Conservation (phyloP, 163 green algal species). For the Scenedesmus sp. region DNA sequence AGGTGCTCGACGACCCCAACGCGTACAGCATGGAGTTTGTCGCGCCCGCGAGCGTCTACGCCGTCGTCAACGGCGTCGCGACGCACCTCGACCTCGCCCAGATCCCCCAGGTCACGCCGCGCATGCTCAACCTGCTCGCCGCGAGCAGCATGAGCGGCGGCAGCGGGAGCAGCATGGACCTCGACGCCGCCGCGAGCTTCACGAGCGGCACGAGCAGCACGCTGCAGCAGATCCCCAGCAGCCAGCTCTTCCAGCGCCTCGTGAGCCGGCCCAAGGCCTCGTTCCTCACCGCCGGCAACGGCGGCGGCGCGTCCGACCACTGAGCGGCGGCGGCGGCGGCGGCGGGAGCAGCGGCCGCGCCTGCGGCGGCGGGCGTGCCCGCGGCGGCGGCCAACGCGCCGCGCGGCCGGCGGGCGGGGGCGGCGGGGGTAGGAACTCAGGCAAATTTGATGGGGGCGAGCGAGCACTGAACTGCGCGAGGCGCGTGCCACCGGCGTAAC, state of each 20-base stretch:
- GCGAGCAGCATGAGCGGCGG: slow-evolving; percentile 28
- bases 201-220: slow-evolving; percentile 41
- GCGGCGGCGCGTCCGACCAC: no score
- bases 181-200: slow-evolving; percentile 1
- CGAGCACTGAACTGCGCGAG: no score
- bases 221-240: slow-evolving; percentile 43
- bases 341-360: no score
- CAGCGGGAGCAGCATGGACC: not conserved
- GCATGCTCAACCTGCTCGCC: slow-evolving; percentile 45
- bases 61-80: slow-evolving; percentile 39
- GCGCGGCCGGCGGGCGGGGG: no score
- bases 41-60: slow-evolving; percentile 50
- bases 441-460: no score
- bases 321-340: no score
- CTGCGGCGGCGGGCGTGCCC: no score
- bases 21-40: slow-evolving; percentile 84
- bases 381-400: no score
- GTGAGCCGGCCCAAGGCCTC: slow-evolving; percentile 15
- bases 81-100: slow-evolving; percentile 41
- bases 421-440: no score
- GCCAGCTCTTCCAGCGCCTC: slow-evolving; percentile 40
- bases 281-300: slow-evolving; percentile 43
- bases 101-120: slow-evolving; percentile 39
- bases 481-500: no score
- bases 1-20: slow-evolving; percentile 55